phyloP scores from a whole-genome alignment of 2,329 filamentous ascomycete genomes.

The Calonectria montana region DNA sequence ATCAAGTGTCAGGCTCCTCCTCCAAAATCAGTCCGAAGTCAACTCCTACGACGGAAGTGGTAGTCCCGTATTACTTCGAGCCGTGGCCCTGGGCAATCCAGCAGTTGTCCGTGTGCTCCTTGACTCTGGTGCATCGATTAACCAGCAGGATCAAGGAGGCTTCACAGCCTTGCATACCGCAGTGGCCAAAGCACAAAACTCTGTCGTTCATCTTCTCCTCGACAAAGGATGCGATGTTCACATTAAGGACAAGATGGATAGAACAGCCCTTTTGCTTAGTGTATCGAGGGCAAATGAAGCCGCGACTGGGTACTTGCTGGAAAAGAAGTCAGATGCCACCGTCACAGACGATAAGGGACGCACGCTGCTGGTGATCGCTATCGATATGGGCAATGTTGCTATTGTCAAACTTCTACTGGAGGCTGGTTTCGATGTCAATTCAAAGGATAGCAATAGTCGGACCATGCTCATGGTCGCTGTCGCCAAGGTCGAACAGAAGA shows the following conservation, averaged over 20 bases:
- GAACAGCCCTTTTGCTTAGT: not conserved
- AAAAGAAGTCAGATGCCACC: not conserved
- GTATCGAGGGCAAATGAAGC: not conserved
- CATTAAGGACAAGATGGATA: not conserved
- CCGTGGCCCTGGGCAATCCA: not conserved
- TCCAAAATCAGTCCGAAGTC: not conserved
- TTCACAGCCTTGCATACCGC: not conserved
- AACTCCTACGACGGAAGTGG: not conserved
- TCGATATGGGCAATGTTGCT: not conserved
- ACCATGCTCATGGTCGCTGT: not conserved
- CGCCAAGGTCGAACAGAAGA: not conserved
- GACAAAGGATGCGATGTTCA: not conserved
- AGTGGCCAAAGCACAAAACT: not conserved
- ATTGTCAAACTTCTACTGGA: not conserved
- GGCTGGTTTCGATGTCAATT: not conserved
- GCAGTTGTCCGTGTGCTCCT: not conserved
- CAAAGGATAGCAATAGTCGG: not conserved
- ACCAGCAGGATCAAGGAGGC: not conserved
- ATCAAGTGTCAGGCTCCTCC: not conserved
- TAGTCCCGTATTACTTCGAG: not conserved
- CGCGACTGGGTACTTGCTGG: not conserved
- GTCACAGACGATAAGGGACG: not conserved
- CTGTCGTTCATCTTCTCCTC: not conserved
- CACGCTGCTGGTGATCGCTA: not conserved
- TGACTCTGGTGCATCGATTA: not conserved